A percentile compares a stretch with the other conserved stretches of the same genome.
Evolutionary conservation across 2,329 filamentous ascomycete genomes (phyloP).

Genomic region (Geoglossum cookeanum): DNA sequence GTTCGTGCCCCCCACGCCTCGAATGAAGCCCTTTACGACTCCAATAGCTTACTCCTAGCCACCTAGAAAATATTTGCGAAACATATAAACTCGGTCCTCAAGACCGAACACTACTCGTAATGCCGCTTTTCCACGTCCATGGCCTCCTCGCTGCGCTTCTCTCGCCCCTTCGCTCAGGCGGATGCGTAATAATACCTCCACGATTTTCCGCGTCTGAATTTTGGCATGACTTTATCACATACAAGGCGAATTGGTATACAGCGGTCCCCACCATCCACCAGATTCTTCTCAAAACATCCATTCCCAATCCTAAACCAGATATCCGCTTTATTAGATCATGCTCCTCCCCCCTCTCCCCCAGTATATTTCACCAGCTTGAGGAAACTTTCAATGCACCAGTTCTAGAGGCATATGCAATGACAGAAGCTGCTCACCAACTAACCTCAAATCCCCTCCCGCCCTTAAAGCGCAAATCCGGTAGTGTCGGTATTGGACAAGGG

Average conservation of each 20-base stretch:
- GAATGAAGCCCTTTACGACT: conserved; percentile 3
- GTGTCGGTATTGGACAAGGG: conserved; percentile 65
- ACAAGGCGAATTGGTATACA: conserved; percentile 79
- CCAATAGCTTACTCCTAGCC: conserved; percentile 3
- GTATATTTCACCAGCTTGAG: conserved; percentile 63
- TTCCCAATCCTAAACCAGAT: conserved; percentile 45
- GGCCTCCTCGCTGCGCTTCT: conserved; percentile 71
- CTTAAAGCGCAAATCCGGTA: conserved; percentile 55
- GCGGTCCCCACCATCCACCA: conserved; percentile 88
- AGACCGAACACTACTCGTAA: conserved; percentile 71
- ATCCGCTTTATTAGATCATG: conserved; percentile 82
- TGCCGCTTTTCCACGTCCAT: conserved; percentile 83
- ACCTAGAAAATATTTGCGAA: conserved; percentile 49
- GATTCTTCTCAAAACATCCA: conserved; percentile 57
- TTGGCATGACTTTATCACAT: conserved; percentile 55
- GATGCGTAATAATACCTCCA: conserved; percentile 58
- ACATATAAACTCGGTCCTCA: conserved; percentile 53
- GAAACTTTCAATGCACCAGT: conserved; percentile 59
- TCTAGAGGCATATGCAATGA: conserved; percentile 84
- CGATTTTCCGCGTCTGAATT: conserved; percentile 72
- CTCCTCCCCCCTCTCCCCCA: conserved; percentile 66
- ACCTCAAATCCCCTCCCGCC: conserved; percentile 39
- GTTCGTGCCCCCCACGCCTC: conserved; percentile 23
- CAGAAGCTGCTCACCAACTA: conserved; percentile 74
- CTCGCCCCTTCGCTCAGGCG: conserved; percentile 54